Evolutionary conservation across 1,284 basidiomycete species (phyloP).

Genomic region (Leccinum subrobustum): DNA sequence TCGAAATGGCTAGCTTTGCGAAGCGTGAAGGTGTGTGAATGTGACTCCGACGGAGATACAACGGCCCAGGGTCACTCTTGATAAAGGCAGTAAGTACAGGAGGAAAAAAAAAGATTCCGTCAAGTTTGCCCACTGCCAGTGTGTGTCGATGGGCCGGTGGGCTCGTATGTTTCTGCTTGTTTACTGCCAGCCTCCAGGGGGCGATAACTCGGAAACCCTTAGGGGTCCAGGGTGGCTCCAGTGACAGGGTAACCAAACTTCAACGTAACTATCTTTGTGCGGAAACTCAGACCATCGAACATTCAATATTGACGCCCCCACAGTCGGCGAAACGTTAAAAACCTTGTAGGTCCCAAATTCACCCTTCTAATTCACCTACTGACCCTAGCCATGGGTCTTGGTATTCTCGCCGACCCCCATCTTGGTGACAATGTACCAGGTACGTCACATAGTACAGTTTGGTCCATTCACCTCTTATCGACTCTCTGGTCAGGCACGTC

Average conservation of each 20-base stretch:
- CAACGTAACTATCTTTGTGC: background rate
- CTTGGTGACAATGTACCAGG: constrained; percentile 1
- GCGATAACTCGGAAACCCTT: background rate
- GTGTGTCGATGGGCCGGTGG: background rate
- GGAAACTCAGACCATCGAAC: background rate
- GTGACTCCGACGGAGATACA: background rate
- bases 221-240: background rate
- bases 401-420: background rate
- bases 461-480: background rate
- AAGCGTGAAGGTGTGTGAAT: background rate
- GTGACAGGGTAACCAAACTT: background rate
- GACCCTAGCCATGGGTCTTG: background rate
- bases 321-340: background rate
- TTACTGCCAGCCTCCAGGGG: background rate
- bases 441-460: background rate
- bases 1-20: background rate
- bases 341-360: background rate
- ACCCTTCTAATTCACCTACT: background rate
- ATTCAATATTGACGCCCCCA: background rate
- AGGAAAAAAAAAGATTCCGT: background rate
- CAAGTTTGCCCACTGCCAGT: background rate
- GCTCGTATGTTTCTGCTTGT: background rate
- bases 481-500: background rate
- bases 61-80: background rate
- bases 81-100: background rate